These are phyloP conservation scores for Jaapia argillacea DNA, from an alignment of 768 basidiomycete species.

Conservation along the genomic window DNA sequence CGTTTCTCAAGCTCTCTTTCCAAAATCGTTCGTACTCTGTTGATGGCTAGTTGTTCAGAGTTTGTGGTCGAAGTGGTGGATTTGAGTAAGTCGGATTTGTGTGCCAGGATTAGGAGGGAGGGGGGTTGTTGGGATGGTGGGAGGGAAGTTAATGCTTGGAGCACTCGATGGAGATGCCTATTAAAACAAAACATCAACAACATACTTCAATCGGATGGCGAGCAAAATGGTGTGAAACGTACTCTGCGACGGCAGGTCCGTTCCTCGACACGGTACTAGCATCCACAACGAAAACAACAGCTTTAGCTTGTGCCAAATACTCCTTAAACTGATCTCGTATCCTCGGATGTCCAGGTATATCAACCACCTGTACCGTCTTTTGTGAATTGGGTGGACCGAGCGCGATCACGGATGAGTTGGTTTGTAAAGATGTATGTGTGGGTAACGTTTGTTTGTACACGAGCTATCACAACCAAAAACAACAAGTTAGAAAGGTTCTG, in stretches of 20 bases:
- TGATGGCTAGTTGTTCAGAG: conserved; percentile 43
- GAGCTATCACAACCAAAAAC: conserved; percentile 33
- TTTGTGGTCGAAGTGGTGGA: conserved; percentile 25
- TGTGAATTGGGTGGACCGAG: conserved; percentile 31
- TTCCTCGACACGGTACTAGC: conserved; percentile 71
- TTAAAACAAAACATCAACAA: too few relatives aligned
- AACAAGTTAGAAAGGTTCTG: conserved; percentile 7
- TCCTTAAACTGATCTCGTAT: conserved; percentile 67
- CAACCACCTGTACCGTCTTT: conserved; percentile 46
- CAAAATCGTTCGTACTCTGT: conserved; percentile 65
- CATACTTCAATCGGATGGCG: too few relatives aligned
- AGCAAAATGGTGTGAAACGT: conserved; percentile 27
- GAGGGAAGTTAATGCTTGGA: conserved; percentile 61
- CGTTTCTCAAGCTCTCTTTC: conserved; percentile 83
- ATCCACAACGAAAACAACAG: conserved; percentile 72
- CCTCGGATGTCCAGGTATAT: conserved; percentile 82
- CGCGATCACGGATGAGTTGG: conserved; percentile 42
- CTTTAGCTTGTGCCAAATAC: conserved; percentile 49
- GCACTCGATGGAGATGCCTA: conserved; percentile 66
- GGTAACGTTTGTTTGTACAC: conserved; percentile 52
- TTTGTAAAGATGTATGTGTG: conserved; percentile 72
- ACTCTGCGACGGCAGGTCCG: conserved; percentile 73
- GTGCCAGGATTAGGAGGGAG: conserved; percentile 55
- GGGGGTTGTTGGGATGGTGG: conserved; percentile 62
- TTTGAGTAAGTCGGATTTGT: conserved; percentile 69